Evolutionary conservation across 768 basidiomycete species (phyloP).

Genomic region (Tulasnella sp.): DNA sequence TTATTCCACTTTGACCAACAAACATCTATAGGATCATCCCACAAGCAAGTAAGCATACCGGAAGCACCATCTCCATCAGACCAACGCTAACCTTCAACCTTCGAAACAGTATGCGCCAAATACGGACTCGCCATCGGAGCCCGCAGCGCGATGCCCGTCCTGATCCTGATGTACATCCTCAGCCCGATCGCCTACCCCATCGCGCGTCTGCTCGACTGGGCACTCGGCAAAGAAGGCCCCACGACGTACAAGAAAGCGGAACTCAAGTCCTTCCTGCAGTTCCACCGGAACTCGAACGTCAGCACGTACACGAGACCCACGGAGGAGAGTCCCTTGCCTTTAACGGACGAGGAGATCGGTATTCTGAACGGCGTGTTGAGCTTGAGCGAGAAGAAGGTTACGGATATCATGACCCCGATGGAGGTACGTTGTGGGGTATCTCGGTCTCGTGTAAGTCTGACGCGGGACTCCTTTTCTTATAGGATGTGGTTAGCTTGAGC

Average conservation of each 20-base stretch:
- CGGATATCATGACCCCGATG: conserved; percentile 71
- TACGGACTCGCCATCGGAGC: conserved; percentile 78
- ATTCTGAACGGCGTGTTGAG: conserved; percentile 17
- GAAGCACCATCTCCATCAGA: background rate
- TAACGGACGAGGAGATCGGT: conserved; percentile 17
- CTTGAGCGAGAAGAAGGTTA: conserved; percentile 31
- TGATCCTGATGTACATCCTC: conserved; percentile 57
- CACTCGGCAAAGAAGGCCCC: conserved; percentile 59
- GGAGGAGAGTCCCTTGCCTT: conserved; percentile 6
- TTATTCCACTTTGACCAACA: conserved; percentile 17
- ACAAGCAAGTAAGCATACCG: conserved; percentile 51
- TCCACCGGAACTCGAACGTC: conserved; percentile 12
- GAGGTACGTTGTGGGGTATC: conserved; percentile 30
- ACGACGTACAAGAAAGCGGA: conserved; percentile 18
- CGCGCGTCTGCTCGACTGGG: conserved; percentile 62
- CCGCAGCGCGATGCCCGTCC: conserved; percentile 61
- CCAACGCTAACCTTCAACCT: background rate
- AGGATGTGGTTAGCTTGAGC: conserved; percentile 77
- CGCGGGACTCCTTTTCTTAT: background rate
- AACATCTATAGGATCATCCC: conserved; percentile 45
- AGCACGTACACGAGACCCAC: background rate
- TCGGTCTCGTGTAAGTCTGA: background rate
- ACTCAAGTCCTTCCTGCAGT: conserved; percentile 16
- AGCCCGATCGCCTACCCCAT: conserved; percentile 66
- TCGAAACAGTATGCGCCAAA: conserved; percentile 27